Percentiles rank a stretch among this genome's conserved stretches.
phyloP scores from a whole-genome alignment of 495 filamentous ascomycete genomes.

The Hyaloscypha variabilis region DNA sequence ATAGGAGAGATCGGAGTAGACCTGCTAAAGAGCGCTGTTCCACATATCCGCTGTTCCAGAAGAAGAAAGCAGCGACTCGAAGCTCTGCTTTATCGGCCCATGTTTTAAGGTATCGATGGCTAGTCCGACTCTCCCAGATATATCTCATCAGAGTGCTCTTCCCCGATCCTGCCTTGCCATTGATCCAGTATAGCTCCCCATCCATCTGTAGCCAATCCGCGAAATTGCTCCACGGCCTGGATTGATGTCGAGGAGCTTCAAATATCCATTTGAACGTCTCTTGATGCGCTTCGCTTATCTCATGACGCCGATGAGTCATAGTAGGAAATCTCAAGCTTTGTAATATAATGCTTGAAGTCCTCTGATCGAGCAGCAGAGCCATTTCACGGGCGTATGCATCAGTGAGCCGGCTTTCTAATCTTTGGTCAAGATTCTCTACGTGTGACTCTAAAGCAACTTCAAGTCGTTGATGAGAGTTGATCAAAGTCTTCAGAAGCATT shows the following conservation, averaged over 20 bases:
- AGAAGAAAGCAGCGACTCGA: constrained; percentile 33
- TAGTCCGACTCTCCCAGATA: constrained; percentile 26
- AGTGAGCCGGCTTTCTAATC: too few species aligned
- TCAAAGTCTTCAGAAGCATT: too few species aligned
- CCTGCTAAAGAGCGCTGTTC: constrained; percentile 35
- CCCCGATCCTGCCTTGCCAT: constrained; percentile 41
- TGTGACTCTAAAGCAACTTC: too few species aligned
- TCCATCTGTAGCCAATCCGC: constrained; percentile 21
- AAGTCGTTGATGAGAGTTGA: too few species aligned
- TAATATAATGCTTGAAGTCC: constrained; percentile 10
- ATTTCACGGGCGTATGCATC: too few species aligned
- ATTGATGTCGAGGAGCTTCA: background rate
- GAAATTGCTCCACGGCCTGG: constrained; percentile 18
- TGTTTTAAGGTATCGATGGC: background rate
- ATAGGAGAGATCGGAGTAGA: constrained; percentile 33
- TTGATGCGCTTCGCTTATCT: constrained; percentile 25
- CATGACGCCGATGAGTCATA: constrained; percentile 30
- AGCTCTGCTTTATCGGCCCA: constrained; percentile 29
- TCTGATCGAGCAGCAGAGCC: background rate
- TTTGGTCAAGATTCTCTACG: too few species aligned
- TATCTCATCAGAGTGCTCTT: constrained; percentile 46
- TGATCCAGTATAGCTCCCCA: constrained; percentile 39
- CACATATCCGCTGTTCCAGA: constrained; percentile 38
- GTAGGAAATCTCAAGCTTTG: constrained; percentile 22
- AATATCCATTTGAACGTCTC: constrained; percentile 37